These are phyloP conservation scores for Reutealis trisperma DNA, from an alignment of 345 rosid genomes.

Conservation along the genomic window DNA sequence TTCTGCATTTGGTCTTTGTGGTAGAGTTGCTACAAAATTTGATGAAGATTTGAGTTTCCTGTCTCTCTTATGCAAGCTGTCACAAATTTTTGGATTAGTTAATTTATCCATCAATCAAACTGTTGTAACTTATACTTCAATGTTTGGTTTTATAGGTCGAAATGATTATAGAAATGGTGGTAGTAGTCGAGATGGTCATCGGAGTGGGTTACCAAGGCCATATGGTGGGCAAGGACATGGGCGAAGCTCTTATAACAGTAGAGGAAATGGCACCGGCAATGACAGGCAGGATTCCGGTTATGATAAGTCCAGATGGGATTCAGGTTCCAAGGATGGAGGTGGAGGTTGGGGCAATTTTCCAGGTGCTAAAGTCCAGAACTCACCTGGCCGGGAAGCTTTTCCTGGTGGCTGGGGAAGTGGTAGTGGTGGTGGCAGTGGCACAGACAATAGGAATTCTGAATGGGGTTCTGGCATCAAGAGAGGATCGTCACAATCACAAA, in stretches of 20 bases:
- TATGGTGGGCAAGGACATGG: conserved; percentile 68
- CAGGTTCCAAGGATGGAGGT: conserved; percentile 46
- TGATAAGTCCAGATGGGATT: conserved; percentile 55
- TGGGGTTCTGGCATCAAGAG: conserved; percentile 39
- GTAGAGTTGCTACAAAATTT: neutral
- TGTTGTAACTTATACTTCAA: conserved; percentile 3
- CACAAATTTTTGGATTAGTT: neutral
- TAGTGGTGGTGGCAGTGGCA: conserved; percentile 16
- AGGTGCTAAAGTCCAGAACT: conserved; percentile 58
- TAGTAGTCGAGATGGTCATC: conserved; percentile 65
- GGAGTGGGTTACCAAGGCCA: conserved; percentile 82
- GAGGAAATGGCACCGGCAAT: conserved; percentile 43
- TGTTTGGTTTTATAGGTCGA: conserved; percentile 49
- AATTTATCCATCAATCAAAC: neutral
- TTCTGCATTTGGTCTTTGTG: neutral
- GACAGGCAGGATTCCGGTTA: conserved; percentile 55
- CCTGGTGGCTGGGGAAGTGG: conserved; percentile 62
- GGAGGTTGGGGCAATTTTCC: conserved; percentile 66
- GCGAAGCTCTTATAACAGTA: conserved; percentile 49
- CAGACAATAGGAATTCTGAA: conserved; percentile 11
- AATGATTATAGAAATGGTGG: conserved; percentile 67
- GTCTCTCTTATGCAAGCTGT: neutral
- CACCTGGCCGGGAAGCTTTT: conserved; percentile 58
- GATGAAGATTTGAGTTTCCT: neutral
- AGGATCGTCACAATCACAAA: conserved; percentile 3